Base-by-base conservation (phyloP, 805 yeast genomes). In the Cyberlindnera bimundalis region DNA sequence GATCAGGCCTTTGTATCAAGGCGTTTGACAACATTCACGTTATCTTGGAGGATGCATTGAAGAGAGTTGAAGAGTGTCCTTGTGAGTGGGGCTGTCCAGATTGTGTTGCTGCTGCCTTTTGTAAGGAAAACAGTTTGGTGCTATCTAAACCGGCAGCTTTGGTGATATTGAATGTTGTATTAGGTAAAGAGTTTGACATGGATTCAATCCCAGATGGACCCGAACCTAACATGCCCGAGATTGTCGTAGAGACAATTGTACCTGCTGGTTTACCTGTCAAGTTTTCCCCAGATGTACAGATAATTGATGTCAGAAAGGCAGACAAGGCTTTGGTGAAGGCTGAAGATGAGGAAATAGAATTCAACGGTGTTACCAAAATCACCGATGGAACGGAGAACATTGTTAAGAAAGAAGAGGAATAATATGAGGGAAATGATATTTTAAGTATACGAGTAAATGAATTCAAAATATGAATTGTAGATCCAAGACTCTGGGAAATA, bases 111-210 rank as follows among this genome's bases (percentile, higher is more conserved):
- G 83, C 86, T 1, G 66, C 85, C 0, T 77, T 75, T 39, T 93
- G 99, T 63, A 78, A 79, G 41, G 99, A 93, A 61, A 74, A 75
- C 50, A 79, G 83, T 55, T 65, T 83, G 39, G 98, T 93, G 6
- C 65, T 91, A 47, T 88, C 97, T 0, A 93, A 91, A 53, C 82
- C 84, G 11, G 98, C 93, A 0, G 88, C 96, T 0, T 63, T 75
- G 12, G 70, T 91, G 2, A 77, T 91, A 6, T 53, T 90, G 13
- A 79, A 81, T 13, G 56, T 68, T 13, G 67, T 93, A 5, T 55
- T 81, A 21, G 90, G 87, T 0, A 64, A 70, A 21, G 68, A 67
- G 19, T 43, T 80, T 10, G 73, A 76, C 16, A 56, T 70, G 42
- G 67, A 71, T 21, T 27, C 43, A 1, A 71, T 84, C 5, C 72